Conservation (phyloP, 768 basidiomycete species). For the Russula ochroleuca region DNA sequence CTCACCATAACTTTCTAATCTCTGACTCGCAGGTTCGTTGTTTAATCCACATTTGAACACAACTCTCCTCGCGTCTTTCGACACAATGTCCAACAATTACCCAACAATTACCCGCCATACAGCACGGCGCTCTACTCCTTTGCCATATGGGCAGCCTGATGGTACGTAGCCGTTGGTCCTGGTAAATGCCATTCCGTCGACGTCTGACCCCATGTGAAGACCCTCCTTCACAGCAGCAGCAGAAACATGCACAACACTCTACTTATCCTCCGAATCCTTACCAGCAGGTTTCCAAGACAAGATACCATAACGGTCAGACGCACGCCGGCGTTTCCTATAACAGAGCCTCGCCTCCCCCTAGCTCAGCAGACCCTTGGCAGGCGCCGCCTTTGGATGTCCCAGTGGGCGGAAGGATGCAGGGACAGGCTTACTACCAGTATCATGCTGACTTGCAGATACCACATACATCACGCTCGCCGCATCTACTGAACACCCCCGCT, state of each 20-base stretch:
- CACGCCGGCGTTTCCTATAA: slow-evolving; percentile 1
- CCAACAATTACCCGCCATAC: background rate
- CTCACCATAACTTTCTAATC: slow-evolving; percentile 25
- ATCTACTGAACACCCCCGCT: slow-evolving; percentile 11
- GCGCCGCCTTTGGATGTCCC: slow-evolving; percentile 21
- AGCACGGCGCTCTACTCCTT: slow-evolving; percentile 17
- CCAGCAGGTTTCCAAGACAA: slow-evolving; percentile 12
- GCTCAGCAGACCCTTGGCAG: background rate
- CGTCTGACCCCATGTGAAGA: slow-evolving; percentile 16
- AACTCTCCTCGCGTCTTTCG: slow-evolving; percentile 5
- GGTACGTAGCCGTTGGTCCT: slow-evolving; percentile 15
- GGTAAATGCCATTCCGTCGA: background rate
- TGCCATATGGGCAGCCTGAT: slow-evolving; percentile 13
- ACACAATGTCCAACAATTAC: slow-evolving; percentile 17
- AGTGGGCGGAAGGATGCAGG: background rate
- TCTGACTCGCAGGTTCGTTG: slow-evolving; percentile 26
- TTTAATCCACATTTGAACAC: slow-evolving; percentile 19
- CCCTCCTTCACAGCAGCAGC: background rate
- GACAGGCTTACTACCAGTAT: slow-evolving; percentile 5
- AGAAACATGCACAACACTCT: slow-evolving; percentile 4
- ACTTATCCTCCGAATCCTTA: slow-evolving; percentile 1
- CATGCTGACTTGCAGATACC: slow-evolving; percentile 13
- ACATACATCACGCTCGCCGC: slow-evolving; percentile 19
- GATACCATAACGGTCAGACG: slow-evolving; percentile 7
- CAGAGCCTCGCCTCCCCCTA: slow-evolving; percentile 17